Base-by-base conservation (phyloP, 2,329 filamentous ascomycete genomes). In the Fusarium zealandicum region DNA sequence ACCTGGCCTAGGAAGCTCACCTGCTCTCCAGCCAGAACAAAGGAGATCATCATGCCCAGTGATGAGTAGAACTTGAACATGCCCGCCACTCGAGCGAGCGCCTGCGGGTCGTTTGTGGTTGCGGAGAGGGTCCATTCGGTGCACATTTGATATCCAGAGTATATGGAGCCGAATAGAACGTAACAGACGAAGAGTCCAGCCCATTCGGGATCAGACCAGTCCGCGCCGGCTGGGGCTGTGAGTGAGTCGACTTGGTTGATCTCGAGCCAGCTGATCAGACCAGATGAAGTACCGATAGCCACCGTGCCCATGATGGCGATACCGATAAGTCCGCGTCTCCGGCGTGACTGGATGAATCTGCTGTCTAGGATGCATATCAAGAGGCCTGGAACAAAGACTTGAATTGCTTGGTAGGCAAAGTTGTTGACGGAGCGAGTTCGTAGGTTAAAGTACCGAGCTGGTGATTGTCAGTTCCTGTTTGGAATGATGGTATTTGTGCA, bases 391-490 rank as follows among this genome's bases (percentile, higher is more conserved):
- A 28, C 39, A 31, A 42, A 28, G 12, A 42, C 13, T 18, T 42
- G 39, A 20, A 42, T 42, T 27, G 27, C 25, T 17, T 42, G 39
- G 39, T 28, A 42, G 27, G 22, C 22, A 18, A 42, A 42, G 39
- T 42, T 42, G 16, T 42, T 42, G 22, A 42, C 13, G n/a, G 22
- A 42, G 12, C 39, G 39, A 7, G 39, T 42, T 16, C 39, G 39
- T 3, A 42, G 22, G 16, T 42, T 42, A 18, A 42, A 42, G 39
- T 42, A 42, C 5, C 22, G 27, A 18, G 39, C 39, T 42, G 22
- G 12, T 13, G 27, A 10, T 30, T 6, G 39, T 18, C 22, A 28
- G 39, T 5, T 13, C 16, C 25, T 17, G 25, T 17, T 30, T 11
- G 11, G 9, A 6, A n/a, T n/a, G n/a, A n/a, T n/a, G n/a, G n/a